Base-by-base conservation (phyloP, 1,284 basidiomycete species). In the Cutaneotrichosporon sp. region DNA sequence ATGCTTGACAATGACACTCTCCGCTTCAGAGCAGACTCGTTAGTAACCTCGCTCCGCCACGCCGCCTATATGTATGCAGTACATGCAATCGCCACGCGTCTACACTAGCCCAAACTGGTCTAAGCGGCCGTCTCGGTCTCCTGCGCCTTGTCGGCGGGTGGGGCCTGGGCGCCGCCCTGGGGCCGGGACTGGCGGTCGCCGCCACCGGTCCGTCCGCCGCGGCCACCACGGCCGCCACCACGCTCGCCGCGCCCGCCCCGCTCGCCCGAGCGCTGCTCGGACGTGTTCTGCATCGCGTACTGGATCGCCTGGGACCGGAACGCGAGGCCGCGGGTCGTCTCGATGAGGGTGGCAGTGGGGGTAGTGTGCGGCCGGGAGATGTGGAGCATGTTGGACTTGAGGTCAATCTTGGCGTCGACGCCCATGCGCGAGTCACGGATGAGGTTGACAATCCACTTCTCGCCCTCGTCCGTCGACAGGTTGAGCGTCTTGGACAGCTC, bases 401-500 rank as follows among this genome's bases (percentile, higher is more conserved):
- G 81, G 75, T 97, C 93, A 63, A 97, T 97, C 79, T 96, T 97
- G 52, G 91, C 91, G 67, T 98, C 89, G 3, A 88, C 86, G 20
- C 88, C 91, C 83, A 96, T 90, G 52, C 90, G 84, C 22, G 93
- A 96, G 75, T 97, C 96, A 46, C 92, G 84, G 66, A 97, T 94
- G 55, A 97, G 85, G 79, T 96, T 97, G 66, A 97, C 94, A 62
- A 98, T 94, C 94, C 94, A 98, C 74, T 96, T 96, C 73, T 97
- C 94, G 53, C 94, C 96, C 68, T 97, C 94, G 64, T 92, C 91
- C 51, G 81, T 83, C 21, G 87, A 86, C 51, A 97, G 81, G 75
- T 97, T 97, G 35, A 98, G 81, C 13, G 93, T 85, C 68, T 89
- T 86, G 15, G 92, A 94, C 30, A 98, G 82, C 69, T 97, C 91